These are phyloP conservation scores for Leavenworthia alabamica DNA, from an alignment of 345 rosid species.

Conservation along the genomic window DNA sequence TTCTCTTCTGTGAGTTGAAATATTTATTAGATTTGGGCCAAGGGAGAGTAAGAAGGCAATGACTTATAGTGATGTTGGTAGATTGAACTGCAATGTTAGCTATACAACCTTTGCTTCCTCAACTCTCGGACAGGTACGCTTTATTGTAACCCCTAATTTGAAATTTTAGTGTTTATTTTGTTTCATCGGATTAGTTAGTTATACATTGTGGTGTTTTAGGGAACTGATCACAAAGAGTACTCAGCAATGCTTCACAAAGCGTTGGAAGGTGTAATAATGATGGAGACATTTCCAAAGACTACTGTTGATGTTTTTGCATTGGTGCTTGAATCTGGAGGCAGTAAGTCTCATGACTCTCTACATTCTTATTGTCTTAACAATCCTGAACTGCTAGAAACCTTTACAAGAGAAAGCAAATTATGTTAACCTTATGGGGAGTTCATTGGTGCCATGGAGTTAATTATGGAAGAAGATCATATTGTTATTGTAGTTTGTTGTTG, in stretches of 20 bases:
- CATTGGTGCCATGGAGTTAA: too few relatives aligned
- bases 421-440: too few relatives aligned
- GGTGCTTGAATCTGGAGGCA: constrained; percentile 95
- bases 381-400: background rate
- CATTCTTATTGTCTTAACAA: background rate
- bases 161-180: background rate
- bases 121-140: constrained; percentile 60
- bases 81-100: constrained; percentile 79
- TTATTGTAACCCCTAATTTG: background rate
- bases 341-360: constrained; percentile 43
- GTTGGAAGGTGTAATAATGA: constrained; percentile 75
- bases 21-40: constrained; percentile 93
- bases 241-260: constrained; percentile 94
- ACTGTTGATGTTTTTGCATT: constrained; percentile 93
- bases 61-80: constrained; percentile 75
- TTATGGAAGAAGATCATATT: too few relatives aligned
- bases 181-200: constrained; percentile 7
- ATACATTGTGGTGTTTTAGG: constrained; percentile 37
- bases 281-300: constrained; percentile 87
- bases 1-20: background rate
- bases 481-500: too few relatives aligned
- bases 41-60: constrained; percentile 96
- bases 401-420: background rate
- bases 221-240: constrained; percentile 63
- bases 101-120: constrained; percentile 79